A percentile compares a stretch with the other conserved stretches of the same genome.
Evolutionary conservation across 192 early-diverging fungal genomes (phyloP).

Genomic region (Mortierella claussenii): DNA sequence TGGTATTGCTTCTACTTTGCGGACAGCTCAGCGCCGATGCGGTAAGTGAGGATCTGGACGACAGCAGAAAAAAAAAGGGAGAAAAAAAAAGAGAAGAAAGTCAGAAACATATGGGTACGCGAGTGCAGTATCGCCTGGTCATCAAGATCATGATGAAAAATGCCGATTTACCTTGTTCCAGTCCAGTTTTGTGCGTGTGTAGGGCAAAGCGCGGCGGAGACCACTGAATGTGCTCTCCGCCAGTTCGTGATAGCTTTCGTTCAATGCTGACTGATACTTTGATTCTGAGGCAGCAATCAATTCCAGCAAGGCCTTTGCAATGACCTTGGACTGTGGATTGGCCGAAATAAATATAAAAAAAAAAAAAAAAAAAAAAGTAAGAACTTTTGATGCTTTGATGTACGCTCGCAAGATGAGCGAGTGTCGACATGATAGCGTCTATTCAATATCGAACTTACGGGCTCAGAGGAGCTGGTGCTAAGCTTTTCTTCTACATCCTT

Average conservation of each 20-base stretch:
- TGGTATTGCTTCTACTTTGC: slow-evolving; percentile 46
- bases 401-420: no score
- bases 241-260: slow-evolving; percentile 82
- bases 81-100: no score
- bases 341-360: background rate
- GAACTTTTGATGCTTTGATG: no score
- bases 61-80: background rate
- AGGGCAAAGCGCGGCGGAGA: slow-evolving; percentile 88
- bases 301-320: slow-evolving; percentile 64
- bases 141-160: no score
- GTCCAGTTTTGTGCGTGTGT: slow-evolving; percentile 92
- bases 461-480: slow-evolving; percentile 25
- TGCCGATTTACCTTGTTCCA: slow-evolving; percentile 90
- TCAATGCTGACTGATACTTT: slow-evolving; percentile 86
- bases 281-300: slow-evolving; percentile 77
- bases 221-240: slow-evolving; percentile 92
- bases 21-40: slow-evolving; percentile 50
- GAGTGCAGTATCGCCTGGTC: no score
- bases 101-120: no score
- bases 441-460: no score
- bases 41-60: slow-evolving; percentile 41
- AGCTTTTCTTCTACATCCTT: slow-evolving; percentile 71
- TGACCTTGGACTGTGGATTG: slow-evolving; percentile 12
- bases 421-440: no score
- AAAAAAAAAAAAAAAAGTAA: background rate